These are phyloP conservation scores for Paecilomyces fulvus DNA, from an alignment of 2,329 filamentous ascomycete species.

Conservation along the genomic window DNA sequence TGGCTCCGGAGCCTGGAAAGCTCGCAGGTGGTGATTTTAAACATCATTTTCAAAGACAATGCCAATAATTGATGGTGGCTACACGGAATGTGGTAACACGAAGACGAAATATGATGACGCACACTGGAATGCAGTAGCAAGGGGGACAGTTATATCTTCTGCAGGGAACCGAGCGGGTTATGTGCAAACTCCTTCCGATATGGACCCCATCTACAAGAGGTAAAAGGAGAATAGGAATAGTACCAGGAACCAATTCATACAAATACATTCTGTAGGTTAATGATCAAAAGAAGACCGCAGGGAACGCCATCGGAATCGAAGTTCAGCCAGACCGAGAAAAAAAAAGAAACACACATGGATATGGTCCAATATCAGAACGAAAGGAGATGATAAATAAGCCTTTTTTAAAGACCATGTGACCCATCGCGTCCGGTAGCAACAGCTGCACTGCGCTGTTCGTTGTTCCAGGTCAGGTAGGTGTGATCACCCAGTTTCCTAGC, in stretches of 20 bases:
- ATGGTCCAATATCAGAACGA: background rate
- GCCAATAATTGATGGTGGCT: background rate
- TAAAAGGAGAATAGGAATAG: background rate
- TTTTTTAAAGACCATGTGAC: conserved; percentile 11
- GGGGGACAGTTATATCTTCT: conserved; percentile 1
- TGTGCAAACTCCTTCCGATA: background rate
- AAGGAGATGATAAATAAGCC: background rate
- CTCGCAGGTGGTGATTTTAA: background rate
- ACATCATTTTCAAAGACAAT: background rate
- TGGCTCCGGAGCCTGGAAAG: conserved; percentile 1
- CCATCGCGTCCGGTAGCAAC: conserved; percentile 49
- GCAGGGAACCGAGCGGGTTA: background rate
- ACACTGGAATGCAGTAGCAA: conserved; percentile 8
- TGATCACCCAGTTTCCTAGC: conserved; percentile 91
- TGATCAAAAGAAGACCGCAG: background rate
- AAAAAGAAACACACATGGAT: background rate
- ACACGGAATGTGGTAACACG: background rate
- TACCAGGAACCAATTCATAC: background rate
- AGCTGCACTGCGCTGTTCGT: conserved; percentile 52
- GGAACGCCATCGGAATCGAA: background rate
- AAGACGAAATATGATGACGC: conserved; percentile 7
- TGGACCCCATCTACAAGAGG: background rate
- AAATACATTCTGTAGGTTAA: background rate
- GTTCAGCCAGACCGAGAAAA: background rate
- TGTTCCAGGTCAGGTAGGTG: conserved; percentile 95